phyloP scores from a whole-genome alignment of 148 eudicot genomes.

The Persicaria maculosa region DNA sequence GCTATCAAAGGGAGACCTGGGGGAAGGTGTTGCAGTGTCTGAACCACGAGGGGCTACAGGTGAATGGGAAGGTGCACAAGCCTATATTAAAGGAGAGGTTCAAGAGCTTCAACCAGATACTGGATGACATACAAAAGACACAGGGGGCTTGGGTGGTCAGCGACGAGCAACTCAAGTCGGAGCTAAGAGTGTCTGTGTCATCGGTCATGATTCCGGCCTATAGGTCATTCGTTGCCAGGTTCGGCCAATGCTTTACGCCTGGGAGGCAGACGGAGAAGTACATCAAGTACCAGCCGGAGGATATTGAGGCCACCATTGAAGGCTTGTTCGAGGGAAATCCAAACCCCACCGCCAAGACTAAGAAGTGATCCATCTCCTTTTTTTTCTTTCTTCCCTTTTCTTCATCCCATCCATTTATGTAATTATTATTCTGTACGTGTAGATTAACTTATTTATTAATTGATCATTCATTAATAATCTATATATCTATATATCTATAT shows the following conservation, averaged over 20 bases:
- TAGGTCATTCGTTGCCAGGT: conserved; percentile 67
- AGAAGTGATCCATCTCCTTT: not conserved
- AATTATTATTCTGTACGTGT: not conserved
- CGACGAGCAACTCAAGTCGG: conserved; percentile 92
- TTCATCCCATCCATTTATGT: not conserved
- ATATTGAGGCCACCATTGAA: conserved; percentile 70
- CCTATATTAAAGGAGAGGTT: conserved; percentile 75
- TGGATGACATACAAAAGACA: conserved; percentile 76
- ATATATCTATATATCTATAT: too few relatives aligned
- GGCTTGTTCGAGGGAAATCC: conserved; percentile 76
- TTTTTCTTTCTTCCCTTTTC: not conserved
- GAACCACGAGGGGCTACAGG: conserved; percentile 55
- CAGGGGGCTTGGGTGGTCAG: conserved; percentile 77
- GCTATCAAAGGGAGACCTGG: conserved; percentile 66
- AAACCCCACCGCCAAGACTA: conserved; percentile 42
- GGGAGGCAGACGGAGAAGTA: conserved; percentile 92
- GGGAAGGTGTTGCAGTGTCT: conserved; percentile 46
- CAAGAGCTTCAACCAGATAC: conserved; percentile 66
- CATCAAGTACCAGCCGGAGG: conserved; percentile 81
- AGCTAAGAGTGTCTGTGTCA: conserved; percentile 83
- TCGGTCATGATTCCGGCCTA: conserved; percentile 85
- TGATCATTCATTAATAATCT: too few relatives aligned
- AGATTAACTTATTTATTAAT: too few relatives aligned
- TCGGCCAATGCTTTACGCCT: conserved; percentile 53
- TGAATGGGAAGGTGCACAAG: conserved; percentile 64